phyloP scores from a whole-genome alignment of 2,329 filamentous ascomycete species.

The Delphinella strobiligena region DNA sequence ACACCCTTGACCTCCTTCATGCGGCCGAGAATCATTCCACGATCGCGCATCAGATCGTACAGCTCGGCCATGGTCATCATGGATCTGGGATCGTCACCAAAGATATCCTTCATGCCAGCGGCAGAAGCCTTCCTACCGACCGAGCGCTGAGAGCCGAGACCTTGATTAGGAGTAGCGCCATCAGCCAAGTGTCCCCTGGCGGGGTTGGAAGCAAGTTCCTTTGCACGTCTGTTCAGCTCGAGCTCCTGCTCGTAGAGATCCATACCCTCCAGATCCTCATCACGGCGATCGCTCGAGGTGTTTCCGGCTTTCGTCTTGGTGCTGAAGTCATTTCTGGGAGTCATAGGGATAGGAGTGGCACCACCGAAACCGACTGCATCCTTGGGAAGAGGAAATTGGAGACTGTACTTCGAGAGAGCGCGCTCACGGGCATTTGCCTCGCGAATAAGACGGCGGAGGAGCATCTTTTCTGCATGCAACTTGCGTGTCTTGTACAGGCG shows the following conservation, averaged over 20 bases:
- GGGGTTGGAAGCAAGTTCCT: background rate
- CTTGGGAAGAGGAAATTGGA: background rate
- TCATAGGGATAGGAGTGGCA: background rate
- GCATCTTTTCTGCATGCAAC: constrained; percentile 1
- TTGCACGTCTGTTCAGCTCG: no score
- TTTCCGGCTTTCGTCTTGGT: no score
- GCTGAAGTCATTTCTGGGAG: no score
- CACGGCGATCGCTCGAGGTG: no score
- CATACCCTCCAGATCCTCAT: background rate
- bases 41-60: constrained; percentile 6
- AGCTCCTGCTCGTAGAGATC: no score
- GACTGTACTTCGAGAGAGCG: background rate
- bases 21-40: constrained; percentile 11
- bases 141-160: background rate
- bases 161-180: background rate
- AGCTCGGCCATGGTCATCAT: constrained; percentile 10
- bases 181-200: background rate
- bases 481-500: constrained; percentile 5
- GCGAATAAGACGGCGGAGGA: constrained; percentile 7
- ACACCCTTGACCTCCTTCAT: constrained; percentile 11
- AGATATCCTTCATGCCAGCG: constrained; percentile 1
- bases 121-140: background rate
- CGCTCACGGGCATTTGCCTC: constrained; percentile 5
- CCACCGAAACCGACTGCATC: background rate
- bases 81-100: constrained; percentile 8